Base-by-base conservation (phyloP, 2,329 filamentous ascomycete genomes). In the Fusarium tuaranense region DNA sequence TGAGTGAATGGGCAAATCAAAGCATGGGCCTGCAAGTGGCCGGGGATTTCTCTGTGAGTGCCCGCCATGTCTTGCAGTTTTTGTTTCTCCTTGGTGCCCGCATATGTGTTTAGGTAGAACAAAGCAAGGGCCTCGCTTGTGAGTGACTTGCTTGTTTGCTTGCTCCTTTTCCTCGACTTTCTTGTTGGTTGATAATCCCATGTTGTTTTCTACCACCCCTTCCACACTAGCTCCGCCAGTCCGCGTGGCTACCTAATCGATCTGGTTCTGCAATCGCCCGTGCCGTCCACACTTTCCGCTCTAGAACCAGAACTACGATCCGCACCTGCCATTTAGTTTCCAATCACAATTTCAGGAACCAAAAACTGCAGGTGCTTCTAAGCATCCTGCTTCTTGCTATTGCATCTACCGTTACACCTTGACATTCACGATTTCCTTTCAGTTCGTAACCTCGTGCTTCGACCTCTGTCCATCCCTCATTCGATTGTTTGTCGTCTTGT, bases 251-350 rank as follows among this genome's bases (percentile, higher is more conserved):
- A 53, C 48, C 27, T 53, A 53, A 36, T 76, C 48, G 55, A 65
- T 39, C 68, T 61, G 57, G 27, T 58, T 60, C 70, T 74, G 67
- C 76, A 64, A 67, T 78, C 68, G 63, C 63, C 61, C 67, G 48
- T 65, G 22, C 60, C 48, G 48, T 53, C 48, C 48, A 53, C 48
- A 53, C 13, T 67, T 44, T 32, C 32, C 32, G n/a, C 22, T 32
- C n/a, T 32, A 53, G 48, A 53, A 32, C 48, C 48, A 20, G 18
- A 32, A 53, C 48, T 13, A 32, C 44, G 61, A 53, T 22, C 62
- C 27, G 36, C 30, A 58, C 62, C 48, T 44, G 27, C 48, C 51
- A 20, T 25, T 25, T 38, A 34, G 10, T 38, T 38, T 22, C 32
- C 20, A 36, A 36, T 59, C 55, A 59, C 18, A 32, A 32, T 32